A percentile compares a stretch with the other conserved stretches of the same genome.
These are phyloP conservation scores for Pistacia atlantica DNA, from an alignment of 345 rosid genomes.

Conservation along the genomic window DNA sequence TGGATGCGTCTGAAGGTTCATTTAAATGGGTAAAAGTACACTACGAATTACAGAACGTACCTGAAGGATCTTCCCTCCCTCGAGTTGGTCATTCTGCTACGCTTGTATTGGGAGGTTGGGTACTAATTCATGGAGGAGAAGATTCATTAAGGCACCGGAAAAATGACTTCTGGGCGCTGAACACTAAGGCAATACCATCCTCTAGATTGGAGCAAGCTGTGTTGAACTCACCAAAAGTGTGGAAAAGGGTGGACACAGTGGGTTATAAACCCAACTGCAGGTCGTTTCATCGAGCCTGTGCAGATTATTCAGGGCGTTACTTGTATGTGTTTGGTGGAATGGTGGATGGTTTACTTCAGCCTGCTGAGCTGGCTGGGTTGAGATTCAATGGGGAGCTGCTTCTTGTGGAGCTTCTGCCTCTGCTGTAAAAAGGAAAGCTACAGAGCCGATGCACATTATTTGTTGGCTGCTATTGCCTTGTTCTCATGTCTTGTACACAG, in stretches of 20 bases:
- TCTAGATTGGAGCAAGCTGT: conserved; percentile 37
- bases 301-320: conserved; percentile 65
- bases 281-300: conserved; percentile 85
- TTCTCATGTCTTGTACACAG: conserved; percentile 7
- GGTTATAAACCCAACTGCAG: conserved; percentile 60
- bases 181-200: conserved; percentile 51
- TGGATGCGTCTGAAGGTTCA: conserved; percentile 49
- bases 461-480: not conserved
- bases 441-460: not conserved
- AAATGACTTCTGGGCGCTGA: conserved; percentile 86
- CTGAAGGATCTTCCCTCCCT: conserved; percentile 61
- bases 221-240: conserved; percentile 39
- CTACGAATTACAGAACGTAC: conserved; percentile 55
- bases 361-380: conserved; percentile 56
- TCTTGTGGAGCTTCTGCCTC: conserved; percentile 62
- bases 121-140: conserved; percentile 92
- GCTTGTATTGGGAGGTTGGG: conserved; percentile 63
- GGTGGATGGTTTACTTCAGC: conserved; percentile 70
- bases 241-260: conserved; percentile 61
- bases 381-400: conserved; percentile 81
- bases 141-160: conserved; percentile 79
- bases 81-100: conserved; percentile 97
- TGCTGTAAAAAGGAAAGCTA: conserved; percentile 26
- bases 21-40: conserved; percentile 65
- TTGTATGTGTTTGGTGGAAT: conserved; percentile 86